Base-by-base conservation (phyloP, 257 asterid genomes). In the Knoxia roxburghii region DNA sequence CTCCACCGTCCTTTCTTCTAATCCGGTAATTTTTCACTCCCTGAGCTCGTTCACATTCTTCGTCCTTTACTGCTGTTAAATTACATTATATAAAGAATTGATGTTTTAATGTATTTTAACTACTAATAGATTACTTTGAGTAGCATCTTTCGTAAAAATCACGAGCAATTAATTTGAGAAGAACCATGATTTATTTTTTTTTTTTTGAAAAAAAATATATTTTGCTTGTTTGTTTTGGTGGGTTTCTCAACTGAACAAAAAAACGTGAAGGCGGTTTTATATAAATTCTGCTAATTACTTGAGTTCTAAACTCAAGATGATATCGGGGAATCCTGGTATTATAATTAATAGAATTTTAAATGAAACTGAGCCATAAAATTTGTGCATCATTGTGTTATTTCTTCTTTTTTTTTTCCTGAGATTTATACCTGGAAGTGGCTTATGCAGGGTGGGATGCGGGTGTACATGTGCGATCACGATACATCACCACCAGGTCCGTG, bases 401-500 rank as follows among this genome's bases (percentile, higher is more conserved):
- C 24, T 27, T 49, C 4, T 61, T 50, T 21, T 55, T 24, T 20
- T 8, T 7, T 68, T 49, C 68, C 71, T 24, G 14, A 20, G 40
- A 59, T 57, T 73, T 64, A 72, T 61, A 50, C 62, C 43, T 68
- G 76, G 33, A 64, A 48, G 64, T 54, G 75, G 43, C 46, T 77
- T 77, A 66, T 86, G 88, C 95, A 90, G 94, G 94, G 85, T 48
- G 84, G 95, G 55, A 77, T 86, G 78, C 82, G 95, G 57, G 89
- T 87, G 65, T 91, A 89, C 82, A 63, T 89, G 43, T 87, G 95
- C 56, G 89, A 84, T 70, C 98, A 79, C 54, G 89, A 91, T 62
- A 87, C 98, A 18, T 76, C 88, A 26, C 90, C 98, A 60, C 96
- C 98, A 79, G 95, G 97, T 90, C 68, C 70, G 39, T 71, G 32